A percentile compares a stretch with the other conserved stretches of the same genome.
Evolutionary conservation across 805 yeast genomes (phyloP).

Genomic region (Scheffersomyces lignosus): DNA sequence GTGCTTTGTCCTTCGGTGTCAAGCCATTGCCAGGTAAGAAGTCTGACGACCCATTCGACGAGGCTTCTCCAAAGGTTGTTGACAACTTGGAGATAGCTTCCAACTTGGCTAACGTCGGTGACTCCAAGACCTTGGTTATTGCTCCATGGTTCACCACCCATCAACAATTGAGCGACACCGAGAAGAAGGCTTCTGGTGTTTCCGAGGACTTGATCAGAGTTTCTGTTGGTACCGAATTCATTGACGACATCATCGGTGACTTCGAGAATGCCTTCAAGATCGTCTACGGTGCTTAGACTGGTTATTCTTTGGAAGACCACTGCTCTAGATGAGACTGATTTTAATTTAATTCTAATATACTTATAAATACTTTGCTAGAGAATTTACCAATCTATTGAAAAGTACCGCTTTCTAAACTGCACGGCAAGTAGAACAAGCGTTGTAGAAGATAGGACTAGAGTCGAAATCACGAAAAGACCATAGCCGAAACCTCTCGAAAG

Average conservation of each 20-base stretch:
- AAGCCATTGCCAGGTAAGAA: slow-evolving; percentile 50
- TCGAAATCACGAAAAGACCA: too few species aligned
- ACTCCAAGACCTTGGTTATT: slow-evolving; percentile 90
- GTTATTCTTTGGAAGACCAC: not conserved
- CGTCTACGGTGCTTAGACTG: slow-evolving; percentile 40
- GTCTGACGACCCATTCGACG: slow-evolving; percentile 61
- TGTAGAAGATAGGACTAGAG: too few species aligned
- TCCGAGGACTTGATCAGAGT: slow-evolving; percentile 84
- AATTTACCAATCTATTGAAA: not conserved
- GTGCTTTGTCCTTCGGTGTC: slow-evolving; percentile 87
- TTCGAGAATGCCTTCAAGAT: slow-evolving; percentile 78
- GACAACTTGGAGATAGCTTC: slow-evolving; percentile 84
- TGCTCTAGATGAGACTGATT: not conserved
- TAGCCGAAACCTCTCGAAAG: too few species aligned
- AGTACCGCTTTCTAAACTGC: not conserved
- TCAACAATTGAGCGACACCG: slow-evolving; percentile 82
- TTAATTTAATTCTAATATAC: not conserved
- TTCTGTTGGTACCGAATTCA: slow-evolving; percentile 85
- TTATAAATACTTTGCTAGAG: not conserved
- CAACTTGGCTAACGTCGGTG: slow-evolving; percentile 96
- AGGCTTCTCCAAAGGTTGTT: slow-evolving; percentile 80
- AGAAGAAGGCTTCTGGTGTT: slow-evolving; percentile 82
- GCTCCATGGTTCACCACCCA: slow-evolving; percentile 97
- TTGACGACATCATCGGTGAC: slow-evolving; percentile 72
- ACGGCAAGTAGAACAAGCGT: too few species aligned